Evolutionary conservation across 1,284 basidiomycete species (phyloP), one percentile per base, ranked within the genome.

Genomic region (Tremellales sp.): DNA sequence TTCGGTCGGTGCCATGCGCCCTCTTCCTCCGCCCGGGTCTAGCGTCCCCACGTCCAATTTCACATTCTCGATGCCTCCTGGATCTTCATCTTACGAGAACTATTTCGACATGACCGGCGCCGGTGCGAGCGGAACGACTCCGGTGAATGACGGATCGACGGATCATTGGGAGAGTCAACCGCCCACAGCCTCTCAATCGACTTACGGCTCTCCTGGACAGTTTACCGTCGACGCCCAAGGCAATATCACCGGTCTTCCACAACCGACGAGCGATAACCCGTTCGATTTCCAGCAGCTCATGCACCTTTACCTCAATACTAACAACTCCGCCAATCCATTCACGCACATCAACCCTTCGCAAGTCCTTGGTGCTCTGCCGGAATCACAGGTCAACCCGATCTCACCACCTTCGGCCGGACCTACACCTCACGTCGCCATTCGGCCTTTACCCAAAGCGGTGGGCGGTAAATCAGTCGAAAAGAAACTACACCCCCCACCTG

Each of bases 341-440:
- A 90, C 88, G 26, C 86, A 89, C 70, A 86, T 93, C 54, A 87
- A 93, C 75, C 89, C 90, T 2, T 84, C 83, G 19, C 87, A 92
- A 70, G 86, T 91, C 43, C 75, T 90, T 46, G 79, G 83, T 31
- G 46, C 48, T 22, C 27, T 46, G 7, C 39, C 52, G 35, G 51
- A n/a, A 25, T 31, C 35, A 19, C 44, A 40, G 40, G 42, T 23
- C 39, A 35, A 26, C 24, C 21, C 13, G 10, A 39, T n/a, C 19
- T 39, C 36, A 7, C 11, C 36, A 39, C 36, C 36, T 17, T 13
- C 36, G 8, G 36, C 36, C 36, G 36, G 36, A 12, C 24, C 40
- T 24, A 43, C 31, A 40, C 45, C 21, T 15, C 22, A 33, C 21
- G 48, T 54, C 25, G 48, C 49, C 13, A 60, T 65, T 13, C 51